Evolutionary conservation across 2,329 filamentous ascomycete genomes (phyloP).

Genomic region (Eutypella sp.): DNA sequence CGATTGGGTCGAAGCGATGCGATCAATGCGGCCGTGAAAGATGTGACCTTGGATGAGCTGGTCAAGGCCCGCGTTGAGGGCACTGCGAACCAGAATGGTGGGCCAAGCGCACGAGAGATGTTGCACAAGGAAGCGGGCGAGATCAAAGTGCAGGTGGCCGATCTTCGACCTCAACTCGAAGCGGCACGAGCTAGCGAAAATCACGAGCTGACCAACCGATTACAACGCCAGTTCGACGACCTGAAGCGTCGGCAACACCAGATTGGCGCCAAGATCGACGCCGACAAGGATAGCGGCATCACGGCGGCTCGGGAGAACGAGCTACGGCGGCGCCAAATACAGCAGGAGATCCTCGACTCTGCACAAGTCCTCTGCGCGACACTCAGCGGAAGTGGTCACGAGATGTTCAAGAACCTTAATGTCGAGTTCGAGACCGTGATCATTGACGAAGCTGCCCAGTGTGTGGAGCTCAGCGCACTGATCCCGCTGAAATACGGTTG

Average conservation of each 20-base stretch:
- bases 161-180: constrained; percentile 67
- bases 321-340: constrained; percentile 74
- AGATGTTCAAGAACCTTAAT: constrained; percentile 91
- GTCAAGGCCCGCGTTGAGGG: constrained; percentile 69
- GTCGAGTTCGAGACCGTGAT: constrained; percentile 98
- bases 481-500: constrained; percentile 98
- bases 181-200: constrained; percentile 55
- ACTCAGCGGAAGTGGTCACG: constrained; percentile 90
- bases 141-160: constrained; percentile 70
- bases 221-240: constrained; percentile 73
- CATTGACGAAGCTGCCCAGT: constrained; percentile 97
- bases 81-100: constrained; percentile 53
- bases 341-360: constrained; percentile 85
- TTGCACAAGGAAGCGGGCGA: constrained; percentile 60
- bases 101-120: constrained; percentile 51
- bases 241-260: constrained; percentile 71
- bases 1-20: constrained; percentile 87
- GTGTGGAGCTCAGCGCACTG: constrained; percentile 91
- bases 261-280: constrained; percentile 80
- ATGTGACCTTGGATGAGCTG: constrained; percentile 90
- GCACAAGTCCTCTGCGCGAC: constrained; percentile 94
- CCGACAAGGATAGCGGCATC: constrained; percentile 79
- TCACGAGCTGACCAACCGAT: constrained; percentile 40
- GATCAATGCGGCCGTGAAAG: constrained; percentile 82
- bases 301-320: constrained; percentile 79